phyloP scores from a whole-genome alignment of 1,284 basidiomycete genomes.

The Hemileia vastatrix region DNA sequence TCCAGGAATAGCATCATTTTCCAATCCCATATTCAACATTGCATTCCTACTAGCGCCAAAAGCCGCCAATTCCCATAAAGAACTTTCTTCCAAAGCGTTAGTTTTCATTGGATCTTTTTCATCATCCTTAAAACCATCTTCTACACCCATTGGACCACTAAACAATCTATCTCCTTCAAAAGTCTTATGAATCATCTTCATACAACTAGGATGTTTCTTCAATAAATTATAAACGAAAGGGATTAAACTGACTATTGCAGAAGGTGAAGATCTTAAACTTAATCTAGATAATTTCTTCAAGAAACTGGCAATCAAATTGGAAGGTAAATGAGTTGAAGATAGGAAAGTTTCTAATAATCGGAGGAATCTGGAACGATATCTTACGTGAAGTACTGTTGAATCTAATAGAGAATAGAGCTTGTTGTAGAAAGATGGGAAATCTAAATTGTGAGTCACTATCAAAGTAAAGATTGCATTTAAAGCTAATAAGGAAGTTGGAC shows the following conservation, averaged over 20 bases:
- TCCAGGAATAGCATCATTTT: slow-evolving; percentile 23
- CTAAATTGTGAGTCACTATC: no score
- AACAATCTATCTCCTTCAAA: slow-evolving; percentile 37
- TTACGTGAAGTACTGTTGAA: slow-evolving; percentile 37
- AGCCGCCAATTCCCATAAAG: slow-evolving; percentile 38
- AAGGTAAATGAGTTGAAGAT: slow-evolving; percentile 36
- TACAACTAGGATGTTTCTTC: slow-evolving; percentile 37
- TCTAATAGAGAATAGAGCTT: slow-evolving; percentile 35
- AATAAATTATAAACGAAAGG: slow-evolving; percentile 41
- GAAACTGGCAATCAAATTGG: slow-evolving; percentile 38
- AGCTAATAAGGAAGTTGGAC: no score
- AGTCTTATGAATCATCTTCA: slow-evolving; percentile 39
- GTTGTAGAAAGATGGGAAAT: slow-evolving; percentile 41
- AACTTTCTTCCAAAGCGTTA: slow-evolving; percentile 33
- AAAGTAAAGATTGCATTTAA: no score
- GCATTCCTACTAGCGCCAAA: slow-evolving; percentile 30
- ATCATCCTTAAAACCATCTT: slow-evolving; percentile 27
- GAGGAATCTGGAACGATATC: slow-evolving; percentile 40
- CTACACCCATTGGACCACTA: slow-evolving; percentile 35
- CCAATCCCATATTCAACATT: neutral
- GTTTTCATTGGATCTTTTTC: slow-evolving; percentile 38
- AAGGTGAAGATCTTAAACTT: slow-evolving; percentile 36
- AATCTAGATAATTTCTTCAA: slow-evolving; percentile 36
- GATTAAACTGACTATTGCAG: slow-evolving; percentile 37
- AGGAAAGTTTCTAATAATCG: slow-evolving; percentile 40